Conservation (phyloP, 768 basidiomycete species). For the Trametes cinnabarina region DNA sequence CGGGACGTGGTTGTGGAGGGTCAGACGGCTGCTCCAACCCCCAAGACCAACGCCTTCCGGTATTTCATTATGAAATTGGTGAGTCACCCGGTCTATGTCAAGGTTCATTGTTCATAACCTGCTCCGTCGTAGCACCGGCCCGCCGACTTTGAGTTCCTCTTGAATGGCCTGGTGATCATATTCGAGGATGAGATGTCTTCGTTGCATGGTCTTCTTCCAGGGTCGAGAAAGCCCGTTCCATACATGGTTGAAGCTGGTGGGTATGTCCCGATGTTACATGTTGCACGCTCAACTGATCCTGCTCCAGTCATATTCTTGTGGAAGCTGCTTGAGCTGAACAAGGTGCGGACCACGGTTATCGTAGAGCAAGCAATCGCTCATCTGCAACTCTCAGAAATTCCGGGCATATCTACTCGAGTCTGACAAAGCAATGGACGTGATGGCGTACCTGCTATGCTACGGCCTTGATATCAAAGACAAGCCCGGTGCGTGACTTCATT, state of each 20-base stretch:
- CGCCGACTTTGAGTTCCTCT: slow-evolving; percentile 83
- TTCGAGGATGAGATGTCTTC: slow-evolving; percentile 75
- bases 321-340: slow-evolving; percentile 92
- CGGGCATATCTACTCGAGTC: slow-evolving; percentile 76
- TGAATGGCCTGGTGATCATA: slow-evolving; percentile 66
- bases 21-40: slow-evolving; percentile 48
- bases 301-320: slow-evolving; percentile 73
- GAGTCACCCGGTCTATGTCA: slow-evolving; percentile 27
- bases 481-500: slow-evolving; percentile 61
- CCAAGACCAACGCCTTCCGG: slow-evolving; percentile 82
- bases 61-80: slow-evolving; percentile 91
- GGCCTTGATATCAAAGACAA: slow-evolving; percentile 91
- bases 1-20: slow-evolving; percentile 52
- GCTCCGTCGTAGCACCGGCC: slow-evolving; percentile 66
- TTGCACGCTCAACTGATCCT: background rate
- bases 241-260: slow-evolving; percentile 80
- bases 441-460: slow-evolving; percentile 78
- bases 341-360: slow-evolving; percentile 44
- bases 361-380: background rate
- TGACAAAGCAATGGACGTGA: slow-evolving; percentile 72
- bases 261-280: slow-evolving; percentile 27
- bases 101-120: background rate
- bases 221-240: slow-evolving; percentile 78
- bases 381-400: slow-evolving; percentile 68
- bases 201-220: slow-evolving; percentile 74